Evolutionary conservation across 129 eudicot genomes (phyloP), one percentile per base, ranked within the genome.

Genomic region (Tanacetum coccineum): DNA sequence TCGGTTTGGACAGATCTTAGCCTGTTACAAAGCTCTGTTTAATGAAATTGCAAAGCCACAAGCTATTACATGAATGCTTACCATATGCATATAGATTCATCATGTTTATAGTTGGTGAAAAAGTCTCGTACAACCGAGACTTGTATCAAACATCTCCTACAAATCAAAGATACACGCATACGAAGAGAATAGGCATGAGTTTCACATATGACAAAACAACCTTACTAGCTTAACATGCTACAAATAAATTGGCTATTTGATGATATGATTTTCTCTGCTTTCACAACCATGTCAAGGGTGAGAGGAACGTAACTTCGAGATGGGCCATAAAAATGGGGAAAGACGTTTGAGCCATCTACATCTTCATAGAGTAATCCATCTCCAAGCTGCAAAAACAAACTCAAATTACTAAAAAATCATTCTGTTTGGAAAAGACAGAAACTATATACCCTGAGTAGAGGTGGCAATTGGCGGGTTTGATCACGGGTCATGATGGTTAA

Each of bases 251-350:
- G 70, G 68, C 85, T 92, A 40, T 73, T 82, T 17, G 81, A 79
- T 22, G 68, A 44, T 52, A 67, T 63, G 7, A 91, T 70, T 71
- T 67, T 85, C 73, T 91, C 97, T 14, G 88, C 87, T 66, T 85
- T 87, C 3, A 71, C 74, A 67, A 91, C 90, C 72, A 80, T 80
- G 53, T 85, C 87, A 13, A 83, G 44, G 50, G 93, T 81, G 76
- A 91, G 93, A 48, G 97, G 96, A 36, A 80, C 55, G 45, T 82
- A 91, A 82, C 87, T 85, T 58, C 87, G 82, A 65, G 92, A 82
- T 42, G 93, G 95, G 22, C 97, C 97, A 75, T 91, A 91, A 68
- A 87, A 91, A 85, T 87, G 96, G 20, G 97, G 97, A 62, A 91
- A 91, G 9, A 76, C 68, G 46, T 84, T 76, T 54, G 78, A 49